Base-by-base conservation (phyloP, 306 rosid genomes). In the Cicer cuneatum region DNA sequence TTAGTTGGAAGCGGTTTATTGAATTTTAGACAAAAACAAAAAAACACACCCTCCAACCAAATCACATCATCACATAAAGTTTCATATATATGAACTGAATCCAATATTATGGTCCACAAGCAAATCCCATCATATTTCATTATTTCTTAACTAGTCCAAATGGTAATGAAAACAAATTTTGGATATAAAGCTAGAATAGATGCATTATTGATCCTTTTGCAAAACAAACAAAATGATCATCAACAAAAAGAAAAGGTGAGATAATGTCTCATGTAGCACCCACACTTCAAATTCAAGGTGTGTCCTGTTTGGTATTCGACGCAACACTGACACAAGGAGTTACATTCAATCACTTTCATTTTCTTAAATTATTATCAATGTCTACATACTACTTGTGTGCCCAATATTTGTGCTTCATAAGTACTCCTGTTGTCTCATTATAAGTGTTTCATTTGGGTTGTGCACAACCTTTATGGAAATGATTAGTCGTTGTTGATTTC, bases 1-100 rank as follows among this genome's bases (percentile, higher is more conserved):
- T 10, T 7, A 73, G 24, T 61, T 33, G 43, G 70, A 16, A 10
- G 43, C 21, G 38, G 1, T 16, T 62, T 75, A 46, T 53, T 40
- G 16, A 65, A n/a, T 10, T 67, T 57, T 65, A 51, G 19, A 14
- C 39, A 72, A 66, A 35, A 66, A 43, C 42, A 29, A 21, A 6
- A 24, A 60, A 40, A 58, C 62, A 62, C 59, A 38, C 57, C 48
- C 57, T 7, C 52, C 10, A 63, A 75, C 46, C 66, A 72, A 49
- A 66, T 21, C 11, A 69, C 72, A 51, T 46, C 15, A 39, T 29
- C 13, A 2, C 14, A 33, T n/a, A 43, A 61, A 59, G 8, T 21
- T 69, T 54, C 37, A 75, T 42, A 37, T 6, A 42, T 11, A 42
- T 61, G 47, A 61, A 35, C 62, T 7, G 8, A 2, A 42, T 53